phyloP scores from a whole-genome alignment of 805 yeast genomes.

The Ogataea nonfermentans region DNA sequence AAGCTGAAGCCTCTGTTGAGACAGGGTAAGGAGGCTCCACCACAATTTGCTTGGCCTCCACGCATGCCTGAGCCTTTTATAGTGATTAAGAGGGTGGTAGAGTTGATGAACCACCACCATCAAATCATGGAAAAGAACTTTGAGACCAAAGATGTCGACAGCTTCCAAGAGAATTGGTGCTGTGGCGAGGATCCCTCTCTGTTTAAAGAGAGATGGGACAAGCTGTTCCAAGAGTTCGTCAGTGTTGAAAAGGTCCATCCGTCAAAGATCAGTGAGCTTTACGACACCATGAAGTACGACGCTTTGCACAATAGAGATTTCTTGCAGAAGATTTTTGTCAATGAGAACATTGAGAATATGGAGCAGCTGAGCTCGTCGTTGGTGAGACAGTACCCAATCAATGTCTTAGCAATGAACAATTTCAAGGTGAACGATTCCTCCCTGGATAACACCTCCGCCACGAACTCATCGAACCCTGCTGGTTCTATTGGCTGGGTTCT shows the following conservation, averaged over 20 bases:
- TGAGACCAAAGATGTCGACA: conserved; percentile 58
- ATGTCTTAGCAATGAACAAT: conserved; percentile 71
- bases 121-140: conserved; percentile 81
- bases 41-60: conserved; percentile 98
- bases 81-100: conserved; percentile 92
- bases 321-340: conserved; percentile 76
- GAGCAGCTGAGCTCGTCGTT: conserved; percentile 47
- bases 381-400: conserved; percentile 71
- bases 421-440: conserved; percentile 55
- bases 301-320: conserved; percentile 94
- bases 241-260: conserved; percentile 97
- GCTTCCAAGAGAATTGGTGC: conserved; percentile 85
- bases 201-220: conserved; percentile 96
- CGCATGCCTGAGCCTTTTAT: conserved; percentile 96
- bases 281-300: conserved; percentile 98
- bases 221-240: conserved; percentile 85
- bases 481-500: conserved; percentile 77
- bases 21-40: conserved; percentile 95
- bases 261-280: conserved; percentile 90
- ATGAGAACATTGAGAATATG: conserved; percentile 44
- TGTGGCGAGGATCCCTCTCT: conserved; percentile 91
- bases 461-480: conserved; percentile 37
- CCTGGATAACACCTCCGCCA: conserved; percentile 23
- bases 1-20: conserved; percentile 90
- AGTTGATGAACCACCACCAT: conserved; percentile 89